These are phyloP conservation scores for Hibiscus mutabilis DNA, from an alignment of 345 rosid species.

Conservation along the genomic window DNA sequence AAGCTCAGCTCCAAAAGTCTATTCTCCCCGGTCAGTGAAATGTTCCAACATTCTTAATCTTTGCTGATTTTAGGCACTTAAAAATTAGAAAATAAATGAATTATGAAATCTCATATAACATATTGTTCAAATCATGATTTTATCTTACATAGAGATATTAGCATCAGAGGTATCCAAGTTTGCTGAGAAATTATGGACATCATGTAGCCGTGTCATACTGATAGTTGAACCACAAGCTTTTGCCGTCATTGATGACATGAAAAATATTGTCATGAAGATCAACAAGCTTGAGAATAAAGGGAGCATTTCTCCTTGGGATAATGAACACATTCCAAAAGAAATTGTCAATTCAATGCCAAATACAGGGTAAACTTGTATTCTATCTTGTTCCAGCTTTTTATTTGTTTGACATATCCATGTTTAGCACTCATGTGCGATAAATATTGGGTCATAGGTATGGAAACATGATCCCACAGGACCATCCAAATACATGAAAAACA, in stretches of 20 bases:
- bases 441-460: neutral
- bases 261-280: constrained; percentile 43
- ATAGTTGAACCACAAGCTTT: constrained; percentile 70
- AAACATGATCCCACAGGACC: neutral
- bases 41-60: neutral
- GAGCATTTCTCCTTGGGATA: constrained; percentile 73
- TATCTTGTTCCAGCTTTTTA: constrained; percentile 2
- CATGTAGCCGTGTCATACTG: constrained; percentile 73
- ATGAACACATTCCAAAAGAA: constrained; percentile 81
- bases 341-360: constrained; percentile 58
- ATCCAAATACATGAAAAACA: no score
- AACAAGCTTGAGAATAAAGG: constrained; percentile 52
- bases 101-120: constrained; percentile 10
- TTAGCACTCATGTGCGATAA: neutral
- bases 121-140: constrained; percentile 1
- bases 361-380: constrained; percentile 55
- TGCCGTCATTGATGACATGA: constrained; percentile 60
- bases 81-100: neutral
- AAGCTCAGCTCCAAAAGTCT: constrained; percentile 85
- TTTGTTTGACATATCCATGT: neutral
- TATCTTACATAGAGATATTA: constrained; percentile 50
- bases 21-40: constrained; percentile 72
- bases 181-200: constrained; percentile 64
- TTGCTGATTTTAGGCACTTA: constrained; percentile 11
- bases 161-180: constrained; percentile 71